phyloP scores from a whole-genome alignment of 164 flowering plant genomes.

The Liriodendron chinense region DNA sequence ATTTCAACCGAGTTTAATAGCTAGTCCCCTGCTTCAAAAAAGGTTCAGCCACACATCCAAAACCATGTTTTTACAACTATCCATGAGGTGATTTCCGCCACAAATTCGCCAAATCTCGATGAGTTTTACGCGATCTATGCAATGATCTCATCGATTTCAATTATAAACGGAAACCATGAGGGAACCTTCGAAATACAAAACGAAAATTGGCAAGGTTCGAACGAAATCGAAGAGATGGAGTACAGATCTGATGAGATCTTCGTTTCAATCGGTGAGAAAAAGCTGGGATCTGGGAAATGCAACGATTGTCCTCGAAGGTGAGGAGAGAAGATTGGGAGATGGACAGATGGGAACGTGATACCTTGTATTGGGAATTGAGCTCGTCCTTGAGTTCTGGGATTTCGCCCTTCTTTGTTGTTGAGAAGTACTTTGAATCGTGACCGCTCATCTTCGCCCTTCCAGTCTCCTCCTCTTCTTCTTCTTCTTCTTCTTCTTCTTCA shows the following conservation, averaged over 20 bases:
- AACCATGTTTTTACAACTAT: too few relatives aligned
- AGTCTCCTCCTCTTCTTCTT: background rate
- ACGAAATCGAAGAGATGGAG: background rate
- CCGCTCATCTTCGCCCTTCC: slow-evolving; percentile 68
- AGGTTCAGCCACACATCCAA: too few relatives aligned
- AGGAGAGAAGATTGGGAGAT: background rate
- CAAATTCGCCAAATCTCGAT: too few relatives aligned
- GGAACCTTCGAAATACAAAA: background rate
- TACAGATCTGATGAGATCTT: background rate
- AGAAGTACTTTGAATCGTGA: slow-evolving; percentile 98
- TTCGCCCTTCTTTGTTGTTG: slow-evolving; percentile 98
- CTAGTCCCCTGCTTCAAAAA: too few relatives aligned
- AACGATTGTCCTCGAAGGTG: background rate
- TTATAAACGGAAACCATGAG: too few relatives aligned
- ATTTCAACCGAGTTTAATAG: too few relatives aligned
- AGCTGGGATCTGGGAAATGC: background rate
- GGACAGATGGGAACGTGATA: slow-evolving; percentile 10
- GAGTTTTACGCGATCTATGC: too few relatives aligned
- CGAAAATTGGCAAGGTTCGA: background rate
- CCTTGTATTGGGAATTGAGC: slow-evolving; percentile 99
- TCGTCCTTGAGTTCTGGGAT: slow-evolving; percentile 99
- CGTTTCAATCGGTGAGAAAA: slow-evolving; percentile 13
- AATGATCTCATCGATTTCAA: background rate
- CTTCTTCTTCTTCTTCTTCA: background rate
- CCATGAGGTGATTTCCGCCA: too few relatives aligned